Conservation (phyloP, 2,329 filamentous ascomycete genomes). For the Sporothrix pseudoabietina region DNA sequence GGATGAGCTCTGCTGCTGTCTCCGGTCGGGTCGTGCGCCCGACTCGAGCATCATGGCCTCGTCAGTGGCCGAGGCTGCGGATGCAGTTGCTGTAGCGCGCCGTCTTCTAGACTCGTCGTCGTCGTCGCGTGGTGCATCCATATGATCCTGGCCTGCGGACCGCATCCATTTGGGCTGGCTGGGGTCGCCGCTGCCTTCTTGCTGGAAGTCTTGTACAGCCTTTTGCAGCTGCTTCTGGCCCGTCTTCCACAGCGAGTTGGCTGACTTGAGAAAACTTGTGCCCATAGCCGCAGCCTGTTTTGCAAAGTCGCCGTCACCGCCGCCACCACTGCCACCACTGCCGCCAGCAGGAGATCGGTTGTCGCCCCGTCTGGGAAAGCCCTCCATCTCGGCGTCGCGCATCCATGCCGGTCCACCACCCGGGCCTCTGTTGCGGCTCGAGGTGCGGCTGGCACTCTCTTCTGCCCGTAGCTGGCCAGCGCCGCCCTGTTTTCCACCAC, state of each 20-base stretch:
- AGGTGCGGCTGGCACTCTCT: not conserved
- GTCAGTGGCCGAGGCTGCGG: constrained; percentile 53
- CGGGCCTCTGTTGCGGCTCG: not conserved
- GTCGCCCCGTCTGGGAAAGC: constrained; percentile 46
- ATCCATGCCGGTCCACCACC: constrained; percentile 1
- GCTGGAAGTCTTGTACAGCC: constrained; percentile 83
- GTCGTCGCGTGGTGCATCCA: constrained; percentile 34
- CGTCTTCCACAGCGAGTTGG: constrained; percentile 92
- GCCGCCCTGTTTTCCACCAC: constrained; percentile 42
- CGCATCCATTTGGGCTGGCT: constrained; percentile 96
- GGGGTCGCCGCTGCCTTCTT: constrained; percentile 66
- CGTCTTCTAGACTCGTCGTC: not conserved
- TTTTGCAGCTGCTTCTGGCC: constrained; percentile 91
- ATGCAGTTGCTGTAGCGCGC: constrained; percentile 3
- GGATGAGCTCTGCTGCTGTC: constrained; percentile 7
- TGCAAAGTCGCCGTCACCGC: constrained; percentile 70
- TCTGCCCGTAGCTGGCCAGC: not conserved
- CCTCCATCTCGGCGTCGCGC: constrained; percentile 26
- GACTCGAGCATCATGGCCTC: constrained; percentile 80
- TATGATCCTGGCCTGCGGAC: constrained; percentile 59
- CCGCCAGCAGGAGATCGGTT: constrained; percentile 55
- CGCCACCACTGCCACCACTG: constrained; percentile 43
- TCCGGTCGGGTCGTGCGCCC: constrained; percentile 57
- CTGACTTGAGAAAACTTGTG: constrained; percentile 84
- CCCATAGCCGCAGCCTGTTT: constrained; percentile 83